Base-by-base conservation (phyloP, 1,284 basidiomycete species). In the Malassezia dermatis region DNA sequence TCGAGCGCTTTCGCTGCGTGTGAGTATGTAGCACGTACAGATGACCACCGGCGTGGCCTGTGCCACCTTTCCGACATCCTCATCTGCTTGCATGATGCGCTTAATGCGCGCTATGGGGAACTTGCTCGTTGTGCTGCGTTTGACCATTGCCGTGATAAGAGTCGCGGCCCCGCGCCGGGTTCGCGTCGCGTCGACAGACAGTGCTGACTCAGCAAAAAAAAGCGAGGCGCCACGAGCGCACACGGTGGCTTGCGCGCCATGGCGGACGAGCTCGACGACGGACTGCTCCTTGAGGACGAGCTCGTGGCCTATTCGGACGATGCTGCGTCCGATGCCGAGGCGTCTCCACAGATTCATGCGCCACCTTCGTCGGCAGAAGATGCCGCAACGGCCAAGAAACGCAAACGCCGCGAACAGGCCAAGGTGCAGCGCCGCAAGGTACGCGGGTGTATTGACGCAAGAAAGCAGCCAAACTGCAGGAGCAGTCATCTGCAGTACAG, bases 71-170 rank as follows among this genome's bases (percentile, higher is more conserved):
- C 94, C 93, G 15, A 98, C 93, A 75, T 99, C 93, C 74, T 99
- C 94, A 75, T 99, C 93, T 75, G 93, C 90, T 79, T 98, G 93
- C 89, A 98, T 98, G 59, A 98, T 95, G 79, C 91, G 89, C 81
- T 96, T 98, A 79, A 96, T 98, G 51, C 93, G 83, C 7, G 93
- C 93, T 6, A 74, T 71, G 30, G 71, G 71, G 35, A 74, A 74
- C 48, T 73, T 73, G 62, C 49, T 51, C 32, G 66, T 60, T 35
- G 63, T 60, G 8, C 63, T 64, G 19, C 68, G 63, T 37, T 67
- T 67, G 27, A 67, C 71, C 71, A 73, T 73, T 13, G 43, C 31
- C 6, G 40, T 47, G 19, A 28, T 6, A 11, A 47, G 41, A 31
- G 34, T 27, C n/a, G 42, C 24, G 4, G 24, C 24, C 8, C 12